A percentile compares a stretch with the other conserved stretches of the same genome.
These are phyloP conservation scores for Dactylellina cionopaga DNA, from an alignment of 2,329 filamentous ascomycete species.

Conservation along the genomic window DNA sequence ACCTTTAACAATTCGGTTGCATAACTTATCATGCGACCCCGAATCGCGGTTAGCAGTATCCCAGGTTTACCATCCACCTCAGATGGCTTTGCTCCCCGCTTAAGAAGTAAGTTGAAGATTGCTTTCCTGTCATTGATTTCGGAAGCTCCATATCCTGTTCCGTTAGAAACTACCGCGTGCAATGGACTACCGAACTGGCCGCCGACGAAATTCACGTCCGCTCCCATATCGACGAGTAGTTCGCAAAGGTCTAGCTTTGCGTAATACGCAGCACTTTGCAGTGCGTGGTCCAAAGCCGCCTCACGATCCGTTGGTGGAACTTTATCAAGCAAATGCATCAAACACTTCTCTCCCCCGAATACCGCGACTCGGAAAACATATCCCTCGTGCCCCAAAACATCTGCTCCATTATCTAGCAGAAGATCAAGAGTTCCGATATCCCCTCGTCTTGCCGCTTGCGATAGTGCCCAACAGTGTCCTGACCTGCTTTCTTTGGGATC, in stretches of 20 bases:
- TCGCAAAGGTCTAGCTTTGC: slow-evolving; percentile 16
- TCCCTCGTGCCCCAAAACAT: not conserved
- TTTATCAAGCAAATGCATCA: slow-evolving; percentile 4
- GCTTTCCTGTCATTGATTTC: slow-evolving; percentile 2
- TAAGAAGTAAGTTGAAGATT: slow-evolving; percentile 14
- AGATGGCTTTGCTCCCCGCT: slow-evolving; percentile 4
- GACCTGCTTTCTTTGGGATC: slow-evolving; percentile 20
- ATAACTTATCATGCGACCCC: not conserved
- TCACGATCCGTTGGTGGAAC: not conserved
- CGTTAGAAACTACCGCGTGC: slow-evolving; percentile 8
- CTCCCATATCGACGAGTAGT: slow-evolving; percentile 2
- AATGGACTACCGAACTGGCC: slow-evolving; percentile 12
- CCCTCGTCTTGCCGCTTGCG: not conserved
- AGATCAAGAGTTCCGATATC: slow-evolving; percentile 11
- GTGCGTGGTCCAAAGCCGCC: not conserved
- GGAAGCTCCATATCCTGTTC: not conserved
- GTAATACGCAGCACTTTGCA: slow-evolving; percentile 1
- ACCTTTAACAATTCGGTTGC: slow-evolving; percentile 11
- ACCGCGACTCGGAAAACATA: not conserved
- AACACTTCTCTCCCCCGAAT: slow-evolving; percentile 17
- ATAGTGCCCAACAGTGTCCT: not conserved
- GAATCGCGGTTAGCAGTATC: not conserved
- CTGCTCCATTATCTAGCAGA: slow-evolving; percentile 12
- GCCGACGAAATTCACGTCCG: slow-evolving; percentile 9
- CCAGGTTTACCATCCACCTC: not conserved